phyloP scores from a whole-genome alignment of 441 rosid species.

The Adansonia gregorii region DNA sequence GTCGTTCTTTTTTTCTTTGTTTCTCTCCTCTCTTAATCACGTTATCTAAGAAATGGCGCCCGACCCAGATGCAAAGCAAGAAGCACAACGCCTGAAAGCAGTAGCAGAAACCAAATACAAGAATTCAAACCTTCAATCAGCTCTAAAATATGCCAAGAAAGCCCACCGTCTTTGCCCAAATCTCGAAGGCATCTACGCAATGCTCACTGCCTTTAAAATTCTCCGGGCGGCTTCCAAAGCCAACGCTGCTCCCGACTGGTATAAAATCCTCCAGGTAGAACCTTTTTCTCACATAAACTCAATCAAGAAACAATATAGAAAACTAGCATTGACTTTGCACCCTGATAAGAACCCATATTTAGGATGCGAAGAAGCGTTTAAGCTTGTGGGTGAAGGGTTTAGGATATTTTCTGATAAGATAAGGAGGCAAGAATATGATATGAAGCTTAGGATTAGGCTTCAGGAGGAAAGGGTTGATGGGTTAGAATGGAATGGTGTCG shows the following conservation, averaged over 20 bases:
- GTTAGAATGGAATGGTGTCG: constrained; percentile 31
- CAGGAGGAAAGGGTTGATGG: constrained; percentile 58
- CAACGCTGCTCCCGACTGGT: constrained; percentile 62
- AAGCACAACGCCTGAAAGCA: constrained; percentile 53
- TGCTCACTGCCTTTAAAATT: constrained; percentile 67
- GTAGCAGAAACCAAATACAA: constrained; percentile 60
- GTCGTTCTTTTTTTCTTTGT: no score
- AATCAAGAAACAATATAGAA: constrained; percentile 72
- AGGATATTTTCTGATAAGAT: constrained; percentile 65
- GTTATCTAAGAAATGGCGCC: constrained; percentile 31
- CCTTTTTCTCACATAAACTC: constrained; percentile 72
- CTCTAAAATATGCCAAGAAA: constrained; percentile 62
- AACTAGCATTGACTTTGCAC: constrained; percentile 68
- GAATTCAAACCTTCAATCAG: constrained; percentile 54
- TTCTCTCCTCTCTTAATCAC: neutral
- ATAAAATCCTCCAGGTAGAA: constrained; percentile 76
- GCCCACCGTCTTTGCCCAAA: constrained; percentile 60
- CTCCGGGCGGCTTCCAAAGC: constrained; percentile 47
- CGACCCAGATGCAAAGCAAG: constrained; percentile 40
- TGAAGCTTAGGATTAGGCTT: constrained; percentile 64
- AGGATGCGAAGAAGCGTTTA: constrained; percentile 88
- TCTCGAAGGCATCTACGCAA: constrained; percentile 60
- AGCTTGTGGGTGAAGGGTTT: constrained; percentile 78
- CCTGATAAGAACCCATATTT: constrained; percentile 70
- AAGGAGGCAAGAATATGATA: constrained; percentile 75